Evolutionary conservation across 306 rosid species (phyloP), one percentile per base, ranked within the genome.

Genomic region (Medicago arabica): DNA sequence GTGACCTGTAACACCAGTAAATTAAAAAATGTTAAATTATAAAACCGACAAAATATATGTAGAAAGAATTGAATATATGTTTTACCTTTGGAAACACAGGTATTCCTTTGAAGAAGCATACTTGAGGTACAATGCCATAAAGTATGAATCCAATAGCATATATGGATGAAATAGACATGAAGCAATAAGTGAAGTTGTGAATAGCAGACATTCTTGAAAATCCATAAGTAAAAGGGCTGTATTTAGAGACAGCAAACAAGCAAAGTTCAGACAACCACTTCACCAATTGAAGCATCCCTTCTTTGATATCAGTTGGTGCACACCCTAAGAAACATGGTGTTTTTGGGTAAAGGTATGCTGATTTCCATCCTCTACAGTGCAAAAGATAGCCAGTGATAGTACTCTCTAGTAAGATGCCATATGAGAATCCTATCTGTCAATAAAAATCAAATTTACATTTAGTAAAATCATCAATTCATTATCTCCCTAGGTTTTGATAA

Each of bases 241-340:
- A 71, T 70, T 79, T 70, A 13, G 86, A 81, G 50, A 81, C 6
- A 15, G 64, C 78, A 44, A 81, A 65, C 70, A 81, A 70, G 64
- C 68, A 46, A 44, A 71, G 81, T 46, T 81, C 81, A 63, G 85
- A 81, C n/a, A 76, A 64, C 85, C 85, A 81, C 57, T 81, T 81
- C 40, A 70, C 78, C 41, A 81, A 70, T 25, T 83, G 83, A 55
- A 79, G 43, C 86, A 83, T 83, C 8, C 81, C 84, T 36, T 83
- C 86, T 51, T 79, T 83, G 18, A 79, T 79, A 47, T 83, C 86
- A 75, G 81, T 71, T 8, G 86, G 83, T 4, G 83, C 78, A 80
- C 86, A 83, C 1, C 86, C 86, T 43, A 83, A 71, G 61, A 83
- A 83, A 70, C 86, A 79, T 58, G 86, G 86, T 31, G 54, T 83